These are phyloP conservation scores for Dichotomopilus funicola DNA, from an alignment of 2,329 filamentous ascomycete genomes.

Conservation along the genomic window DNA sequence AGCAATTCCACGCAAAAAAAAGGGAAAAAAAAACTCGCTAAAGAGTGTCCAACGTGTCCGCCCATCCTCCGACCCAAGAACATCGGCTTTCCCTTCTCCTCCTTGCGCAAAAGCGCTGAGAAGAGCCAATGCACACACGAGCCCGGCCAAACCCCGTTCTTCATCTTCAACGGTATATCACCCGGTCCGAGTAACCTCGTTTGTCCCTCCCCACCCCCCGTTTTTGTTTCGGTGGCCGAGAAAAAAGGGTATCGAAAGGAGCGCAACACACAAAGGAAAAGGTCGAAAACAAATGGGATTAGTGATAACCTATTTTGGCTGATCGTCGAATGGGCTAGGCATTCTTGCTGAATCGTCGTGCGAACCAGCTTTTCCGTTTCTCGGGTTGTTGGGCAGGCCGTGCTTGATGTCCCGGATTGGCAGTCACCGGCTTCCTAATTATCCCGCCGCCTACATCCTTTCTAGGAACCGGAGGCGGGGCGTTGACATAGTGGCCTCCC, in stretches of 20 bases:
- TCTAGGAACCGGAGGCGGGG: slow-evolving; percentile 29
- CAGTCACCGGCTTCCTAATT: slow-evolving; percentile 22
- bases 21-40: neutral
- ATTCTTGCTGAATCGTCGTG: slow-evolving; percentile 68
- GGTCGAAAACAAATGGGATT: neutral
- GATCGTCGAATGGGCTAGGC: slow-evolving; percentile 24
- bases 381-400: slow-evolving; percentile 40
- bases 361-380: slow-evolving; percentile 89
- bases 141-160: neutral
- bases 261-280: slow-evolving; percentile 10
- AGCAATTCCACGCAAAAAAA: neutral
- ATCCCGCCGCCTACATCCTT: slow-evolving; percentile 28
- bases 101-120: neutral
- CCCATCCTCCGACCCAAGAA: neutral
- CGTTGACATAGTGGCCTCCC: slow-evolving; percentile 4
- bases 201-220: neutral
- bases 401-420: slow-evolving; percentile 20
- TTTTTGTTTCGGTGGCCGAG: neutral
- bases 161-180: neutral
- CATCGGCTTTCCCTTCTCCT: neutral
- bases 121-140: neutral
- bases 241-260: slow-evolving; percentile 13
- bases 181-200: neutral
- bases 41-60: slow-evolving; percentile 2
- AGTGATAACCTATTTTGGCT: too few relatives aligned